Conservation (phyloP, 345 rosid species). For the Citrus reticulata region DNA sequence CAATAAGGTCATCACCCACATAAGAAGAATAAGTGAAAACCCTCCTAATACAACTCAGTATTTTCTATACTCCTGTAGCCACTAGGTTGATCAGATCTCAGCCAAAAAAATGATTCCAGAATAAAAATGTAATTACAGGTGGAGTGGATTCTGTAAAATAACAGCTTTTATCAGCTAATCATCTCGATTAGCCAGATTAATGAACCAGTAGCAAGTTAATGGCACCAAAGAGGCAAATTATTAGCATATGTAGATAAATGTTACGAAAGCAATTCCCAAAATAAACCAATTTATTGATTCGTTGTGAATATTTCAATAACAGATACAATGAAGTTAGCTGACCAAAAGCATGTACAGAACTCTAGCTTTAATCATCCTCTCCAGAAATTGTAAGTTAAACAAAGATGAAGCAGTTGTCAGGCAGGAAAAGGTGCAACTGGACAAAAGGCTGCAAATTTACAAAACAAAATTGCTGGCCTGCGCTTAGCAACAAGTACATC, state of each 20-base stretch:
- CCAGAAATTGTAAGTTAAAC: constrained; percentile 13
- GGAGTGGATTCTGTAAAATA: background rate
- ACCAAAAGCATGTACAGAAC: constrained; percentile 13
- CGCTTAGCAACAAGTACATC: background rate
- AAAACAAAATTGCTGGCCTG: constrained; percentile 11
- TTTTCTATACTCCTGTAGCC: background rate
- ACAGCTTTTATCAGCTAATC: background rate
- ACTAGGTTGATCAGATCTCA: background rate
- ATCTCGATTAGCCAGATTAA: background rate
- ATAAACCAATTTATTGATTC: background rate
- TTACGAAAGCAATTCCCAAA: background rate
- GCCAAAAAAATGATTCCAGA: background rate
- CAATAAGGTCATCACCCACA: background rate
- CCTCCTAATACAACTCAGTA: background rate
- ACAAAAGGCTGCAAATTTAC: background rate
- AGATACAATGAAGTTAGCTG: constrained; percentile 8
- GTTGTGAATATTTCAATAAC: background rate
- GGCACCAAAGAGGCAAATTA: background rate
- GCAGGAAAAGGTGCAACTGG: constrained; percentile 3
- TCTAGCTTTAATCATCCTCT: constrained; percentile 14
- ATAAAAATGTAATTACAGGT: background rate
- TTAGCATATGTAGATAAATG: background rate
- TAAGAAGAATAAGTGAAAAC: background rate
- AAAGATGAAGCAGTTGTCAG: background rate
- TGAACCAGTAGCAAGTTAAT: background rate